These are phyloP conservation scores for Fusarium proliferatum DNA, from an alignment of 2,329 filamentous ascomycete species.

Conservation along the genomic window DNA sequence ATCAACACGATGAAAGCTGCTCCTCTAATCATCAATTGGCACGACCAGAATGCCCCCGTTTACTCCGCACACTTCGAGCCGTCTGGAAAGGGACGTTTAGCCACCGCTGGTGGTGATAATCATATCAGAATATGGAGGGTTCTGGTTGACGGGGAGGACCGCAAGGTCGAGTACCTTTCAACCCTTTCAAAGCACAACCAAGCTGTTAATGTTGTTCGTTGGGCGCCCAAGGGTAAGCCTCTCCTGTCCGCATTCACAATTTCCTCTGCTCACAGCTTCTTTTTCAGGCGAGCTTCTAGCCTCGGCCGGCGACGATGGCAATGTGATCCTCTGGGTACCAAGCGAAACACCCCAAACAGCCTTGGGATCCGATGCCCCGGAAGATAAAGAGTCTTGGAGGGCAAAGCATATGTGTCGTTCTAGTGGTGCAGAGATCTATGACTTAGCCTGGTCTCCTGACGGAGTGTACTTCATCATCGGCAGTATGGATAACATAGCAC, in stretches of 20 bases:
- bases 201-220: slow-evolving; percentile 97
- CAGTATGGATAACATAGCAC: slow-evolving; percentile 98
- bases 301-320: slow-evolving; percentile 96
- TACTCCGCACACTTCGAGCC: slow-evolving; percentile 98
- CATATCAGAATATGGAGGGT: slow-evolving; percentile 97
- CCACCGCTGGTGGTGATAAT: slow-evolving; percentile 95
- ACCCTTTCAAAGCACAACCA: slow-evolving; percentile 95
- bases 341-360: slow-evolving; percentile 76
- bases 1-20: slow-evolving; percentile 86
- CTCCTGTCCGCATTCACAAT: background rate
- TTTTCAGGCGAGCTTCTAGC: slow-evolving; percentile 85
- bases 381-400: slow-evolving; percentile 97
- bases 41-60: slow-evolving; percentile 95
- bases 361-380: slow-evolving; percentile 85
- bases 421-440: slow-evolving; percentile 95
- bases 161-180: slow-evolving; percentile 90
- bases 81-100: slow-evolving; percentile 88
- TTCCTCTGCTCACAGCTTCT: slow-evolving; percentile 28
- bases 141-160: slow-evolving; percentile 83
- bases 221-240: slow-evolving; percentile 85
- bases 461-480: slow-evolving; percentile 96
- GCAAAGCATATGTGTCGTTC: slow-evolving; percentile 98
- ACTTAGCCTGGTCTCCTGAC: slow-evolving; percentile 98
- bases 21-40: slow-evolving; percentile 98
- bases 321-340: slow-evolving; percentile 95